Percentiles rank a stretch among this genome's conserved stretches.
These are phyloP conservation scores for Irpex sp. DNA, from an alignment of 1,284 basidiomycete genomes.

Conservation along the genomic window DNA sequence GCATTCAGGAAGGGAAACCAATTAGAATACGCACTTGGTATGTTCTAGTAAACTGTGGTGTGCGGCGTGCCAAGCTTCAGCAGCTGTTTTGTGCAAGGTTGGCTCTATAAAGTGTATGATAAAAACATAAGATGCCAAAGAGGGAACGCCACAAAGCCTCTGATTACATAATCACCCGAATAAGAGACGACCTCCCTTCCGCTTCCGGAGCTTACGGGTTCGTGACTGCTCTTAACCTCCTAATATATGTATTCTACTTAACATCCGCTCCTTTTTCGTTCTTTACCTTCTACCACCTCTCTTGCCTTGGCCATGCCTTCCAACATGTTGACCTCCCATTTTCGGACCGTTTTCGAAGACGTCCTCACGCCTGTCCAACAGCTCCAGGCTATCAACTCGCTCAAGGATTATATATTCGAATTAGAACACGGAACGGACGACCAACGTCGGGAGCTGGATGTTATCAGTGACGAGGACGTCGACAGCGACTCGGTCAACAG, in stretches of 20 bases:
- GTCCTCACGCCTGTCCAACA: constrained; percentile 26
- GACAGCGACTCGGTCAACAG: constrained; percentile 24
- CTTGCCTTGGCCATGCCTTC: constrained; percentile 9
- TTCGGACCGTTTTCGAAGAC: constrained; percentile 29
- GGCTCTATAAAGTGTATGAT: background rate
- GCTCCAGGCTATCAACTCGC: constrained; percentile 26
- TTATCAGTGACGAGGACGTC: constrained; percentile 27
- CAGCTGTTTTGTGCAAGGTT: background rate
- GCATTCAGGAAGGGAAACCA: background rate
- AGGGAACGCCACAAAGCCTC: constrained; percentile 3
- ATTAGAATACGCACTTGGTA: background rate
- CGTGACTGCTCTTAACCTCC: background rate
- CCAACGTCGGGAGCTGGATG: constrained; percentile 27
- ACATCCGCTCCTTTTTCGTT: constrained; percentile 1
- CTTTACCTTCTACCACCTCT: background rate
- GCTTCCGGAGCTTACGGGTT: constrained; percentile 4
- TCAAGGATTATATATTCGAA: constrained; percentile 27
- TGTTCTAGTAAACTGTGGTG: background rate
- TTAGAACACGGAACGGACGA: constrained; percentile 29
- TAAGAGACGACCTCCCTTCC: background rate
- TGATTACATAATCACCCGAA: constrained; percentile 2
- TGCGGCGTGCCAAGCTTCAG: background rate
- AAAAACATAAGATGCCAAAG: background rate
- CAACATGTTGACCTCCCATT: constrained; percentile 28
- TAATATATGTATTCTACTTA: constrained; percentile 3